Conservation (phyloP, 331 rosid species). For the Saraca asoca region DNA sequence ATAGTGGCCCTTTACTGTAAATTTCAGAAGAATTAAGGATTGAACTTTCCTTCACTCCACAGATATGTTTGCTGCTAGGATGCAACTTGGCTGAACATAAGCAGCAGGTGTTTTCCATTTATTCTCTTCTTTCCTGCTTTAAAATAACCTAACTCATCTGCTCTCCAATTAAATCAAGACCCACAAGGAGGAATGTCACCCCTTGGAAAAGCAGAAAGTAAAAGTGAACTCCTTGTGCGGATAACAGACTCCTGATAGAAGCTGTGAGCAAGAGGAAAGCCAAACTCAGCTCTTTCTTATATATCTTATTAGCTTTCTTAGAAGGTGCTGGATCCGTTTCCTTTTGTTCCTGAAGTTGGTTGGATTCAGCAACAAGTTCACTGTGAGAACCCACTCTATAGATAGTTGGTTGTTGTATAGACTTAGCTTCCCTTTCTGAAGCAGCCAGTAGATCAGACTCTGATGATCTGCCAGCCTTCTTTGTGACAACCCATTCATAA, state of each 20-base stretch:
- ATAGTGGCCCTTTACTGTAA: conserved; percentile 36
- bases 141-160: too few species aligned
- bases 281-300: conserved; percentile 75
- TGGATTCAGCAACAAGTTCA: conserved; percentile 55
- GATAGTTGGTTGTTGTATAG: conserved; percentile 56
- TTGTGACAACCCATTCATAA: conserved; percentile 94
- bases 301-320: conserved; percentile 79
- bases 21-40: conserved; percentile 24
- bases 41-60: conserved; percentile 31
- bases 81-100: conserved; percentile 9
- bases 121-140: conserved; percentile 25
- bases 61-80: conserved; percentile 32
- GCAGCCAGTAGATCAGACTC: conserved; percentile 80
- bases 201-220: conserved; percentile 97
- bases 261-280: conserved; percentile 91
- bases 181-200: conserved; percentile 88
- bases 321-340: conserved; percentile 45
- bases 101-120: conserved; percentile 26
- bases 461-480: conserved; percentile 90
- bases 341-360: conserved; percentile 52
- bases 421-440: conserved; percentile 65
- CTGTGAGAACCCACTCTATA: conserved; percentile 73
- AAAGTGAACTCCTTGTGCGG: conserved; percentile 95
- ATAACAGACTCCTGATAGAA: conserved; percentile 76
- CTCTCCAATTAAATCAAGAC: conserved; percentile 94